Evolutionary conservation across 1,284 basidiomycete genomes (phyloP).

Genomic region (Pseudozyma flocculosa): DNA sequence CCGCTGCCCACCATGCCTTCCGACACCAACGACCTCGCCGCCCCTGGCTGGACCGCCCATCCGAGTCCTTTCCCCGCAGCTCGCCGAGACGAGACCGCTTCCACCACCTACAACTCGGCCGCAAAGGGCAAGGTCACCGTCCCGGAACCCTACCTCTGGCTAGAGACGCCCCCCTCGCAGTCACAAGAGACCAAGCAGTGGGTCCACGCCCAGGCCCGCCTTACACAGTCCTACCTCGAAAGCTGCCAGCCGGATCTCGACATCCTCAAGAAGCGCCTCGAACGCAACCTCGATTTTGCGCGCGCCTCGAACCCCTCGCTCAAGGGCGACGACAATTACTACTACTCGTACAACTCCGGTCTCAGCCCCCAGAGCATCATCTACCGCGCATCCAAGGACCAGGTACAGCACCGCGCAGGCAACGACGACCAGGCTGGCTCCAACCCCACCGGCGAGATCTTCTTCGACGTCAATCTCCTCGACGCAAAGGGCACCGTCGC

Average conservation of each 20-base stretch:
- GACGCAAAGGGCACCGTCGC: constrained; percentile 53
- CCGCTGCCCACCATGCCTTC: too few species aligned
- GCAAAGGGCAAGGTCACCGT: constrained; percentile 48
- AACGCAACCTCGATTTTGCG: constrained; percentile 51
- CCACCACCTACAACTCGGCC: constrained; percentile 41
- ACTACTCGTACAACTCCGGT: constrained; percentile 54
- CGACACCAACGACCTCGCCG: too few species aligned
- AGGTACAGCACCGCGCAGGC: constrained; percentile 32
- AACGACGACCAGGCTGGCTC: constrained; percentile 22
- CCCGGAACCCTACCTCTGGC: constrained; percentile 54
- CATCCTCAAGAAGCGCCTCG: constrained; percentile 42
- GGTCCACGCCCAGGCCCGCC: constrained; percentile 47
- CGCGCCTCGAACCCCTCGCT: constrained; percentile 49
- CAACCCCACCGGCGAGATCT: constrained; percentile 47
- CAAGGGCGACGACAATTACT: constrained; percentile 50
- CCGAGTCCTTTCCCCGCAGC: constrained; percentile 48
- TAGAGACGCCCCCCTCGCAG: constrained; percentile 52
- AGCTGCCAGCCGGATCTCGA: constrained; percentile 43
- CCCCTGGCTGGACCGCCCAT: constrained; percentile 44
- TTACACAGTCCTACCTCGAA: constrained; percentile 41
- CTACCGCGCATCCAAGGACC: constrained; percentile 36
- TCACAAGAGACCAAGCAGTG: constrained; percentile 51
- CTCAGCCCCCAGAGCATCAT: constrained; percentile 52
- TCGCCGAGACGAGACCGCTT: constrained; percentile 43
- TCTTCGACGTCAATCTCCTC: constrained; percentile 54